phyloP scores from a whole-genome alignment of 2,329 filamentous ascomycete species.

The Ceratocystis cacaofunesta region DNA sequence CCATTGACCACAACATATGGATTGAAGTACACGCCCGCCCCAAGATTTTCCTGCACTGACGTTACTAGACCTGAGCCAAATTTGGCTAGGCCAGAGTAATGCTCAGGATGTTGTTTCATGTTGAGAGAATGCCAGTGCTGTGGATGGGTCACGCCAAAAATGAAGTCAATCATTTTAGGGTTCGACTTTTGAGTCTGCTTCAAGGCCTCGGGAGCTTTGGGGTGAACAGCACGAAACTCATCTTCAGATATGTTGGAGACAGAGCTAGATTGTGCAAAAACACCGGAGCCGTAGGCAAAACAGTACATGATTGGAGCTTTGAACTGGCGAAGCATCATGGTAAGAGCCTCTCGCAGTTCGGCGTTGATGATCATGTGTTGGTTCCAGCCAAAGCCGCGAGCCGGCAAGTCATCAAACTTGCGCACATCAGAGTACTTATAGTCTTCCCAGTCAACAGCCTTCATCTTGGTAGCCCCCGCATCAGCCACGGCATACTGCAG shows the following conservation, averaged over 20 bases:
- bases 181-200: constrained; percentile 72
- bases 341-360: constrained; percentile 82
- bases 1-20: constrained; percentile 90
- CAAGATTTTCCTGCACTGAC: constrained; percentile 70
- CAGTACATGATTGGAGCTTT: constrained; percentile 87
- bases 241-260: constrained; percentile 40
- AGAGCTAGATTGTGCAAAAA: constrained; percentile 63
- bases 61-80: constrained; percentile 77
- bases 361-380: constrained; percentile 93
- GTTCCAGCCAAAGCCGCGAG: constrained; percentile 67
- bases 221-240: constrained; percentile 53
- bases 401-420: constrained; percentile 32
- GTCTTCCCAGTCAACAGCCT: constrained; percentile 29
- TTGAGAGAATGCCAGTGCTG: constrained; percentile 97
- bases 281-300: constrained; percentile 92
- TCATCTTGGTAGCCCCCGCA: background rate
- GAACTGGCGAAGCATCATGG: constrained; percentile 81
- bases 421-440: constrained; percentile 29
- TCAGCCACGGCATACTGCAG: constrained; percentile 10
- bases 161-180: constrained; percentile 97
- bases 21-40: constrained; percentile 95
- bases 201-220: constrained; percentile 66
- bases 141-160: constrained; percentile 85
- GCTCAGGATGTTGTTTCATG: constrained; percentile 70
- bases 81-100: constrained; percentile 76